Evolutionary conservation across 345 rosid species (phyloP).

Genomic region (Boechera stricta): DNA sequence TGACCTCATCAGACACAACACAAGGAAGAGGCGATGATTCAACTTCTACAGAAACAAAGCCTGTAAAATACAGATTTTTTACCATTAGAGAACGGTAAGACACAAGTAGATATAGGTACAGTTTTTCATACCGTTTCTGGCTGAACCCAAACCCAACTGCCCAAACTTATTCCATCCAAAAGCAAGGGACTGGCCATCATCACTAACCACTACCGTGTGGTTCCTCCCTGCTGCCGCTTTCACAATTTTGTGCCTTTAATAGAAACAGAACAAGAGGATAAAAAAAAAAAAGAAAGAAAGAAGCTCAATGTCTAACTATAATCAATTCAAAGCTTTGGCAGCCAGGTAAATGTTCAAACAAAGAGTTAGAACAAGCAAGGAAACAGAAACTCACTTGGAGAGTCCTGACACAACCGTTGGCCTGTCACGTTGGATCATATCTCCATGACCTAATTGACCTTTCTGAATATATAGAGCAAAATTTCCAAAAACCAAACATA

Average conservation of each 20-base stretch:
- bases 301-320: conserved; percentile 8
- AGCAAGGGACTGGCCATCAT: conserved; percentile 76
- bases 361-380: neutral
- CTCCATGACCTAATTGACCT: conserved; percentile 98
- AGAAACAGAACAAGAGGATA: conserved; percentile 14
- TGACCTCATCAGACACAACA: conserved; percentile 77
- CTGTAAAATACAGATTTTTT: conserved; percentile 3
- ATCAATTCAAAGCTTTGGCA: neutral
- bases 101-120: neutral
- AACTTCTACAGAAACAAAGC: conserved; percentile 56
- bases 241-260: conserved; percentile 70
- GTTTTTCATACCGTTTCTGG: conserved; percentile 65
- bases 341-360: neutral
- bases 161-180: conserved; percentile 99
- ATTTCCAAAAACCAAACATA: conserved; percentile 30
- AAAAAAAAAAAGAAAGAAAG: neutral
- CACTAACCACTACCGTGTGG: conserved; percentile 85
- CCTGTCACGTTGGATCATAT: conserved; percentile 83
- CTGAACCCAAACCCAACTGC: conserved; percentile 86
- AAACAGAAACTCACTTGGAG: conserved; percentile 61
- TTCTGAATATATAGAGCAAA: conserved; percentile 61
- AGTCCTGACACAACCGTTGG: conserved; percentile 93
- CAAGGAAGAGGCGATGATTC: conserved; percentile 85
- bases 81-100: conserved; percentile 2
- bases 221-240: conserved; percentile 79